Base-by-base conservation (phyloP, 2,329 filamentous ascomycete species). In the Aurifilum marmelostoma region DNA sequence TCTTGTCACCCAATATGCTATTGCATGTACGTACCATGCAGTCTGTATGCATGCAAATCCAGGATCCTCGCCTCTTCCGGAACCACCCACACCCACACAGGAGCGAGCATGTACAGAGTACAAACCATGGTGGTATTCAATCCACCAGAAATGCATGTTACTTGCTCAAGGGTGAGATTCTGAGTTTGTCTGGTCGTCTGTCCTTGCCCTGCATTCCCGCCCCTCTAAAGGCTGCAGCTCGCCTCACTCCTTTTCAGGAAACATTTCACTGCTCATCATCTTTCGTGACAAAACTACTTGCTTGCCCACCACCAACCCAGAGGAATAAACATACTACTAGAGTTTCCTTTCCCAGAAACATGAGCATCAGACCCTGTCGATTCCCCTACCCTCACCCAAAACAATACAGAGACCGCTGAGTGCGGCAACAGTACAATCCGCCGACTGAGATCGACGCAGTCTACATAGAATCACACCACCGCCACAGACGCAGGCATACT, bases 341-440 rank as follows among this genome's bases (percentile, higher is more conserved):
- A 16, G 16, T 32, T 50, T 47, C 21, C 11, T 47, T 27, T 16
- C 29, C 12, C 27, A 65, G 59, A 69, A 71, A 66, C 50, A 71
- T 71, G 69, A 71, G 69, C 61, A 69, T 54, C 64, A 71, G 54
- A 52, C 54, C 62, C 37, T 50, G 34, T 14, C 67, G 37, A 34
- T 62, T 67, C 16, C 41, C 63, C 56, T 71, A 69, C 47, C 69
- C 65, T 59, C 63, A 67, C 54, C 56, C 69, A 7, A 69, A 67
- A 54, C 47, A 64, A 65, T 69, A 71, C 56, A 56, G 69, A 63
- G 64, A 65, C 65, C 69, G 69, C 63, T 71, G 69, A 71, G 62
- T 16, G 27, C 37, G 16, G 24, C 47, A 16, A 39, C 14, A 58
- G 39, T 56, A n/a, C 39, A 67, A 1, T 27, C 16, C 37, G 32